A percentile compares a stretch with the other conserved stretches of the same genome.
These are phyloP conservation scores for Botrytis cinerea DNA, from an alignment of 2,329 filamentous ascomycete genomes.

Conservation along the genomic window DNA sequence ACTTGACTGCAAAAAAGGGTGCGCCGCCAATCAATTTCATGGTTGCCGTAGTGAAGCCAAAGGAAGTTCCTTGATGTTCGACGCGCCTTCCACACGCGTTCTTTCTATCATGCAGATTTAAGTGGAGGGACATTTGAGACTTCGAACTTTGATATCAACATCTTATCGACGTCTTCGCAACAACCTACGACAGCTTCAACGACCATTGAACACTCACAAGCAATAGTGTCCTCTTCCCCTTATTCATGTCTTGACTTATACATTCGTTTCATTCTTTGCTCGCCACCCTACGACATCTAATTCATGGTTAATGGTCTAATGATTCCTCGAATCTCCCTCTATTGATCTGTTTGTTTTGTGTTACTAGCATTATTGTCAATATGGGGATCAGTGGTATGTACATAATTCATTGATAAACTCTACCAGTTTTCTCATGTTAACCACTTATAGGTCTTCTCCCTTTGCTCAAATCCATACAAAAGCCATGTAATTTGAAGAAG, in stretches of 20 bases:
- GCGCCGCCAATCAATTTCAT: slow-evolving; percentile 23
- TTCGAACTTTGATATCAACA: slow-evolving; percentile 9
- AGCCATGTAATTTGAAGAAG: slow-evolving; percentile 81
- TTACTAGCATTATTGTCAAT: slow-evolving; percentile 27
- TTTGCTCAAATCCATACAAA: slow-evolving; percentile 94
- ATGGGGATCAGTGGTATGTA: slow-evolving; percentile 33
- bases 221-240: not conserved
- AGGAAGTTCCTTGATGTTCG: slow-evolving; percentile 15
- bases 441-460: slow-evolving; percentile 71
- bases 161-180: slow-evolving; percentile 17
- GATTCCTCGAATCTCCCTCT: slow-evolving; percentile 29
- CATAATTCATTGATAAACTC: not conserved
- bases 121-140: not conserved
- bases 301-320: slow-evolving; percentile 3
- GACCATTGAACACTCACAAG: not conserved
- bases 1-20: not conserved
- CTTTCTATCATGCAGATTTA: slow-evolving; percentile 17
- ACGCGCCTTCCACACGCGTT: slow-evolving; percentile 26
- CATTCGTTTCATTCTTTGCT: slow-evolving; percentile 18
- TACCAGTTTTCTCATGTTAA: slow-evolving; percentile 31
- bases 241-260: slow-evolving; percentile 7
- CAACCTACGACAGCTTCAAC: slow-evolving; percentile 5
- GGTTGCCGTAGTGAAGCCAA: slow-evolving; percentile 25
- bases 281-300: slow-evolving; percentile 9
- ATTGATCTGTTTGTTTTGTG: slow-evolving; percentile 31